phyloP scores from a whole-genome alignment of 495 filamentous ascomycete species.

The Penicillium silybi region DNA sequence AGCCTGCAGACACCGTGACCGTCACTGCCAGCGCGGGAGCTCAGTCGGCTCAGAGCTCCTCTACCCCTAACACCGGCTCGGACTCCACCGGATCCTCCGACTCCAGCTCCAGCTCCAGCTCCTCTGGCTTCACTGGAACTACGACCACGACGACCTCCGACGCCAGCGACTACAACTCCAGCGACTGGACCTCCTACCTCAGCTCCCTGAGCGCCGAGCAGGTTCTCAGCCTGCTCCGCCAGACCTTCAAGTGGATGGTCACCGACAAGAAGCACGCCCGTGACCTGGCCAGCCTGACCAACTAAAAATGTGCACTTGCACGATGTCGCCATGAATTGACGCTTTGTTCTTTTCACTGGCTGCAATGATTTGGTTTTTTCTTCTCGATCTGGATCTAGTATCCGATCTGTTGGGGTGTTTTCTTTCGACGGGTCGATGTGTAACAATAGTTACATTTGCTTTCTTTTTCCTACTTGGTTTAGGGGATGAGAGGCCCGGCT shows the following conservation, averaged over 20 bases:
- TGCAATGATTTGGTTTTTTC: conserved; percentile 7
- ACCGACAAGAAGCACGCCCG: conserved; percentile 38
- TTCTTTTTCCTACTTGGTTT: conserved; percentile 4
- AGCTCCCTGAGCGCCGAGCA: conserved; percentile 35
- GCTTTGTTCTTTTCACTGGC: background rate
- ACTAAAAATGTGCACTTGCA: conserved; percentile 13
- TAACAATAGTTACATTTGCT: conserved; percentile 19
- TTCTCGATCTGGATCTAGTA: conserved; percentile 15
- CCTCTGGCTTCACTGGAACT: background rate
- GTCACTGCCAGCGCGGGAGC: conserved; percentile 18
- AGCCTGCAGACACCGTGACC: conserved; percentile 8
- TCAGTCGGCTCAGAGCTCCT: conserved; percentile 19
- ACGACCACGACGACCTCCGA: background rate
- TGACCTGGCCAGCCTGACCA: conserved; percentile 24
- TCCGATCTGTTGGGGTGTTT: conserved; percentile 2
- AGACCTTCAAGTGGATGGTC: conserved; percentile 38
- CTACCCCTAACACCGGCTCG: conserved; percentile 9
- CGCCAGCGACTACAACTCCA: conserved; percentile 16
- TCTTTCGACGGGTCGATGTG: conserved; percentile 3
- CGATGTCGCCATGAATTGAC: background rate
- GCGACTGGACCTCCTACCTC: conserved; percentile 31
- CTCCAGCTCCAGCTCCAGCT: conserved; percentile 4
- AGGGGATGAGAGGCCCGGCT: conserved; percentile 6
- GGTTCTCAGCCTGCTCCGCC: conserved; percentile 30
- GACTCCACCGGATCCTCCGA: conserved; percentile 1